Percentiles rank a stretch among this genome's conserved stretches.
phyloP scores from a whole-genome alignment of 2,329 filamentous ascomycete genomes.

The Magnaporthiopsis rhizophila region DNA sequence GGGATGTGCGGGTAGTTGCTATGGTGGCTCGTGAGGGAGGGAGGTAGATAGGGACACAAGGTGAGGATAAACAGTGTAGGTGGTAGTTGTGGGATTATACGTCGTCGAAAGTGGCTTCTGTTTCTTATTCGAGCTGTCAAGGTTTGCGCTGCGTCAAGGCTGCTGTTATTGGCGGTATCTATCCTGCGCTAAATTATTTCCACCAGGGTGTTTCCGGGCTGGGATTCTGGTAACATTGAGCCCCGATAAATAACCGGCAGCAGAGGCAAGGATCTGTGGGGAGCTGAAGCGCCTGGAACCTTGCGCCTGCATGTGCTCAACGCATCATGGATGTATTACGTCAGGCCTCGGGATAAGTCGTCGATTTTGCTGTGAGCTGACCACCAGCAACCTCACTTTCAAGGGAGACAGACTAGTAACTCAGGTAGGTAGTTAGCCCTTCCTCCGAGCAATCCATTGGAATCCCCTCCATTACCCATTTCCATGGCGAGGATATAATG shows the following conservation, averaged over 20 bases:
- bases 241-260: neutral
- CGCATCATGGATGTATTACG: neutral
- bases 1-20: slow-evolving; percentile 7
- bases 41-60: neutral
- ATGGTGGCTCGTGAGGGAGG: neutral
- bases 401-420: neutral
- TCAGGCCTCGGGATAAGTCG: neutral
- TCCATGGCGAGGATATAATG: neutral
- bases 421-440: no score
- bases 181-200: neutral
- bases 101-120: neutral
- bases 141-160: no score
- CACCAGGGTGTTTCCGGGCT: neutral
- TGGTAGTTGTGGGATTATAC: neutral
- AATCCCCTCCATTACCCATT: neutral
- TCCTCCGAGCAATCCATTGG: neutral
- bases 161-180: neutral
- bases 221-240: no score
- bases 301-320: neutral
- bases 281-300: neutral
- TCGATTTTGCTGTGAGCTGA: neutral
- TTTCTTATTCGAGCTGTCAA: neutral
- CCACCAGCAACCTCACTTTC: neutral
- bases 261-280: neutral
- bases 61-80: neutral